These are phyloP conservation scores for Russula griseocarnosa DNA, from an alignment of 768 basidiomycete genomes.

Conservation along the genomic window DNA sequence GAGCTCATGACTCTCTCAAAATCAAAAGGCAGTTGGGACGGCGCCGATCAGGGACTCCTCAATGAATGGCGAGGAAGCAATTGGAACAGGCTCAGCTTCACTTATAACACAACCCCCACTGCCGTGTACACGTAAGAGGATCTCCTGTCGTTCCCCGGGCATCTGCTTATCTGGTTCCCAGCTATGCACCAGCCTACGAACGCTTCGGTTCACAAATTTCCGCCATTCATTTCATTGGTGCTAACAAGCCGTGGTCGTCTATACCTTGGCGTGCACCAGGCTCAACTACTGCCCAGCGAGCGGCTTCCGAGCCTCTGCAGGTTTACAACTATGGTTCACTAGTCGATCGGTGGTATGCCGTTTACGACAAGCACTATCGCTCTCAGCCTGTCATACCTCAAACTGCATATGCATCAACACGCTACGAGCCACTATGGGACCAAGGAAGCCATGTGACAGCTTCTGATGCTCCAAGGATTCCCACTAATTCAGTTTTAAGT, in stretches of 20 bases:
- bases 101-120: slow-evolving; percentile 96
- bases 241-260: slow-evolving; percentile 92
- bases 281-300: slow-evolving; percentile 35
- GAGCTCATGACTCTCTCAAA: slow-evolving; percentile 67
- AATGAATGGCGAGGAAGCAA: slow-evolving; percentile 87
- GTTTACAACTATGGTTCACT: slow-evolving; percentile 77
- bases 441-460: slow-evolving; percentile 41
- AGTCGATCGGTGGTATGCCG: slow-evolving; percentile 84
- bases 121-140: slow-evolving; percentile 85
- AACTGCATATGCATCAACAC: slow-evolving; percentile 56
- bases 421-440: slow-evolving; percentile 77
- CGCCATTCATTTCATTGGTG: slow-evolving; percentile 90
- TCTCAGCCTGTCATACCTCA: slow-evolving; percentile 45
- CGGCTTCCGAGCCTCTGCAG: slow-evolving; percentile 39
- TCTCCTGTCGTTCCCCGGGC: slow-evolving; percentile 27
- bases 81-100: slow-evolving; percentile 96
- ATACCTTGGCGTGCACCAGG: slow-evolving; percentile 66
- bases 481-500: slow-evolving; percentile 11
- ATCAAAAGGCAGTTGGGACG: slow-evolving; percentile 88
- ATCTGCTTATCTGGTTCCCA: slow-evolving; percentile 34
- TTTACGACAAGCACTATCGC: slow-evolving; percentile 87
- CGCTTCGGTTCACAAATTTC: slow-evolving; percentile 86
- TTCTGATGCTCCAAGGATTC: slow-evolving; percentile 30
- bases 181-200: slow-evolving; percentile 95
- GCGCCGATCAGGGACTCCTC: slow-evolving; percentile 96